Evolutionary conservation across 2,329 filamentous ascomycete genomes (phyloP).

Genomic region (Diplodia corticola): DNA sequence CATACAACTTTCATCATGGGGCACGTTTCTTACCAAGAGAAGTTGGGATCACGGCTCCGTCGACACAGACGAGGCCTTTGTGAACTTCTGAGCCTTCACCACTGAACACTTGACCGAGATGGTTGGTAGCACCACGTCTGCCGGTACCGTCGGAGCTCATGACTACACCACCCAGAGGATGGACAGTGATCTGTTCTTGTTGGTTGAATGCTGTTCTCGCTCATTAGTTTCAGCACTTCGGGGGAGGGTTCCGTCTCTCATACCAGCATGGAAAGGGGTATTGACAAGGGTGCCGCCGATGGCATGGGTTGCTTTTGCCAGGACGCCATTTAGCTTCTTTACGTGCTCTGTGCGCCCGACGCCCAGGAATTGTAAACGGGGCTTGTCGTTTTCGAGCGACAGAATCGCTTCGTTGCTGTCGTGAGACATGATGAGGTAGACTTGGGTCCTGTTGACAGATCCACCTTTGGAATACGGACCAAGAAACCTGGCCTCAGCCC

Average conservation of each 20-base stretch:
- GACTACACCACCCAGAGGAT: slow-evolving; percentile 66
- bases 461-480: slow-evolving; percentile 60
- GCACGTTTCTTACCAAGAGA: slow-evolving; percentile 49
- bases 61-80: slow-evolving; percentile 61
- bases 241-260: neutral
- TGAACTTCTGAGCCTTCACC: slow-evolving; percentile 56
- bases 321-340: slow-evolving; percentile 52
- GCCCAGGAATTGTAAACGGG: slow-evolving; percentile 60
- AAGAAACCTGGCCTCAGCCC: slow-evolving; percentile 55
- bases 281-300: slow-evolving; percentile 62
- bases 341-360: slow-evolving; percentile 59
- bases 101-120: slow-evolving; percentile 60
- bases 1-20: neutral
- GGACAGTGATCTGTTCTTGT: slow-evolving; percentile 60
- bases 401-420: slow-evolving; percentile 64
- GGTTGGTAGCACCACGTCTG: slow-evolving; percentile 60
- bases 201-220: neutral
- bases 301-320: slow-evolving; percentile 56
- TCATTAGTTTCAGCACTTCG: neutral
- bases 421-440: slow-evolving; percentile 68
- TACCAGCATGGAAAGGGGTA: slow-evolving; percentile 57
- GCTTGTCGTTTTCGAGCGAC: slow-evolving; percentile 60
- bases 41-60: slow-evolving; percentile 62
- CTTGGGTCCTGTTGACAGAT: slow-evolving; percentile 60
- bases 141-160: slow-evolving; percentile 63